Evolutionary conservation across 805 yeast genomes (phyloP), one percentile per base, ranked within the genome.

Genomic region (Pichia nakasei): DNA sequence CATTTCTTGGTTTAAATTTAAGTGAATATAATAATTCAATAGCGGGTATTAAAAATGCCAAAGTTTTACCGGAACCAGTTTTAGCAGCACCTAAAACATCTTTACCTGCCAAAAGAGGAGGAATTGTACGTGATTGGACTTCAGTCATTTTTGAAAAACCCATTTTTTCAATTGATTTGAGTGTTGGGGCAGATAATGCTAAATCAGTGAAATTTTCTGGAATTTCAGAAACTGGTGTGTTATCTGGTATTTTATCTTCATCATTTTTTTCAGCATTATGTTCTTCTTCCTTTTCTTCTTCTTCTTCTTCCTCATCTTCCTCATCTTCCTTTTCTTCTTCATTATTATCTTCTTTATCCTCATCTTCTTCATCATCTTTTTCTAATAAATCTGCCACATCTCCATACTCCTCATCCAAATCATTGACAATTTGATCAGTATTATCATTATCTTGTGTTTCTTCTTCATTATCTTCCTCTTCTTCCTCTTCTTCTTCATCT

Each of bases 21-120:
- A 93, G 73, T 17, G 95, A 80, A 60, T 89, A 84, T 44, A 93
- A 72, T 68, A 88, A 69, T 67, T 93, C 98, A 51, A 93, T 82
- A 27, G 98, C 98, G 13, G 99, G 99, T 48, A 93, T 75, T 58
- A 93, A 70, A 56, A 93, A 93, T 9, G 99, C 97, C 48, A 94
- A 69, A 0, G 99, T 93, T 69, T 93, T 93, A 61, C 99, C 99
- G 1, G 97, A 88, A 43, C 99, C 99, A 3, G 99, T 93, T 68
- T 89, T 91, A 45, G 99, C 99, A n/a, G 98, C 98, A 53, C 98
- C 99, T 43, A 93, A 73, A 19, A 94, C 97, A 66, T 93, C 99
- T 55, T 91, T 78, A 37, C 98, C 98, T 1, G 97, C 97, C 50
- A 94, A 67, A 49, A 93, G 71, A 11, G 98, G 97, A 7, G 98